phyloP scores from a whole-genome alignment of 495 filamentous ascomycete species.

The Penicillium parvum region DNA sequence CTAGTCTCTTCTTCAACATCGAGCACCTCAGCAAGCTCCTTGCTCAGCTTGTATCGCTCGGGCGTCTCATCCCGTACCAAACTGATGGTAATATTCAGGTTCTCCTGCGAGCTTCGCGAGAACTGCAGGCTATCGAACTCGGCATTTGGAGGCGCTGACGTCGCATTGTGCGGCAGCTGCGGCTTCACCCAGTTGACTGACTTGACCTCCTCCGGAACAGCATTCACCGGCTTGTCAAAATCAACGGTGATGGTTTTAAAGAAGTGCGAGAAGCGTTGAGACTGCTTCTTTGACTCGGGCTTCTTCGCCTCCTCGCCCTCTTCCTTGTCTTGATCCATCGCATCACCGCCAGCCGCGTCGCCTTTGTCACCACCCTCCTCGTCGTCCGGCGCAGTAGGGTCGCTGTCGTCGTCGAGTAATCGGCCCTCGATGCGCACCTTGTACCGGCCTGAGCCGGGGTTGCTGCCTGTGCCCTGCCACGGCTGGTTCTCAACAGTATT shows the following conservation, averaged over 20 bases:
- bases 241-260: slow-evolving; percentile 90
- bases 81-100: slow-evolving; percentile 85
- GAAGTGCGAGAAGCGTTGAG: slow-evolving; percentile 80
- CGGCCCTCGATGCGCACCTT: slow-evolving; percentile 90
- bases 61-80: slow-evolving; percentile 79
- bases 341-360: slow-evolving; percentile 29
- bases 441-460: slow-evolving; percentile 58
- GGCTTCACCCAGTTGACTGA: slow-evolving; percentile 72
- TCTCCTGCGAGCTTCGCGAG: slow-evolving; percentile 86
- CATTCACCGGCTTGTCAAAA: slow-evolving; percentile 60
- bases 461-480: slow-evolving; percentile 62
- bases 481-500: slow-evolving; percentile 94
- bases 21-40: slow-evolving; percentile 74
- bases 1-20: slow-evolving; percentile 84
- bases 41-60: slow-evolving; percentile 75
- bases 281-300: slow-evolving; percentile 38
- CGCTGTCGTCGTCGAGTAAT: slow-evolving; percentile 71
- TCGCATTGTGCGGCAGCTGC: slow-evolving; percentile 48
- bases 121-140: slow-evolving; percentile 93
- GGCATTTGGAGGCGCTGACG: slow-evolving; percentile 44
- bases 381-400: slow-evolving; percentile 42
- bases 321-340: slow-evolving; percentile 58
- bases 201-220: slow-evolving; percentile 51
- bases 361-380: slow-evolving; percentile 54
- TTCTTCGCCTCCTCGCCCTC: slow-evolving; percentile 35